A percentile compares a stretch with the other conserved stretches of the same genome.
phyloP scores from a whole-genome alignment of 2,329 filamentous ascomycete species.

The Exophiala alcalophila region DNA sequence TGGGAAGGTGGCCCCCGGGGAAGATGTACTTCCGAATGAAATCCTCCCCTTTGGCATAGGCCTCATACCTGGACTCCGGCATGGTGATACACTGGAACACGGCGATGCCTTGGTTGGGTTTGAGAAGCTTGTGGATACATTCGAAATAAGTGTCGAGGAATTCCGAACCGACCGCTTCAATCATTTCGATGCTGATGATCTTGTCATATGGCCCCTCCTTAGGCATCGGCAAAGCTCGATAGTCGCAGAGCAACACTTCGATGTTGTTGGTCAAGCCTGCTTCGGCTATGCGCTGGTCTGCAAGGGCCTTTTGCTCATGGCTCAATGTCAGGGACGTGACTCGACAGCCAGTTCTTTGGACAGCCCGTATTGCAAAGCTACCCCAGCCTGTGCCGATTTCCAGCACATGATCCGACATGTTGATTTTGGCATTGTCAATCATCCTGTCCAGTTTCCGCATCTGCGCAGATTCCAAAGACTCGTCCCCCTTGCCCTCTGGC shows the following conservation, averaged over 20 bases:
- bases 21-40: slow-evolving; percentile 78
- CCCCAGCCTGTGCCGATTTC: slow-evolving; percentile 78
- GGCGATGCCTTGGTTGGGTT: slow-evolving; percentile 62
- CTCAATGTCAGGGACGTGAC: slow-evolving; percentile 68
- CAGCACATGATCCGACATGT: slow-evolving; percentile 64
- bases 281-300: slow-evolving; percentile 61
- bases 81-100: slow-evolving; percentile 77
- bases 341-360: slow-evolving; percentile 62
- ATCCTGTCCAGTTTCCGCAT: slow-evolving; percentile 65
- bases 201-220: slow-evolving; percentile 60
- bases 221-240: slow-evolving; percentile 59
- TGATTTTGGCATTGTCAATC: slow-evolving; percentile 63
- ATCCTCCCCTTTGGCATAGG: slow-evolving; percentile 64
- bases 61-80: slow-evolving; percentile 65
- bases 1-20: slow-evolving; percentile 69
- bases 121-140: slow-evolving; percentile 61
- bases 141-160: slow-evolving; percentile 67
- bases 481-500: slow-evolving; percentile 51
- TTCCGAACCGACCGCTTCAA: slow-evolving; percentile 69
- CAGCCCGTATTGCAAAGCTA: slow-evolving; percentile 68
- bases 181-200: slow-evolving; percentile 73
- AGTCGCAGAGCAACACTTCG: slow-evolving; percentile 66
- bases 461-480: slow-evolving; percentile 64
- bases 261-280: slow-evolving; percentile 62
- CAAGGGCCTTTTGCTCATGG: slow-evolving; percentile 65